These are phyloP conservation scores for Buddleja alternifolia DNA, from an alignment of 257 asterid genomes.

Conservation along the genomic window DNA sequence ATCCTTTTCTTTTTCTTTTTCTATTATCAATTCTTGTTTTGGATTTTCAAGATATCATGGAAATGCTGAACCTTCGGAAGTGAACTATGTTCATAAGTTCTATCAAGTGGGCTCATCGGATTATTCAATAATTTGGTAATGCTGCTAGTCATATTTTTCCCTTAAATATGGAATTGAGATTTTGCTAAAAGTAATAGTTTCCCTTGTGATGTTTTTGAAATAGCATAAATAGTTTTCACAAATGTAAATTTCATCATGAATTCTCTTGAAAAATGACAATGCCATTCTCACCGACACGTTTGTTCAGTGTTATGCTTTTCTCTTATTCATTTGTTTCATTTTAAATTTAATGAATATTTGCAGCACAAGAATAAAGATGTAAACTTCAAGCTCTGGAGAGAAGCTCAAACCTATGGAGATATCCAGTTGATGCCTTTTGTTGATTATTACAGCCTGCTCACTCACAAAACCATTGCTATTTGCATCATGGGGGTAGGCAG, in stretches of 20 bases:
- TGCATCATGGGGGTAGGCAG: slow-evolving; percentile 80
- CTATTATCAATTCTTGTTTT: no score
- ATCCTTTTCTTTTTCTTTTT: no score
- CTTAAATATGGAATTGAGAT: no score
- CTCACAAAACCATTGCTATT: slow-evolving; percentile 82
- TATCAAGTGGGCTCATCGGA: no score
- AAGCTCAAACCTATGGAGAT: slow-evolving; percentile 78
- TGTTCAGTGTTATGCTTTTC: not conserved
- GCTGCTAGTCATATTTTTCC: no score
- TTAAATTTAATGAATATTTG: slow-evolving; percentile 29
- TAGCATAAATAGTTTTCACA: no score
- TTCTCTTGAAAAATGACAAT: not conserved
- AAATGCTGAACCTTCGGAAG: no score
- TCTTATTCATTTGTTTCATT: slow-evolving; percentile 11
- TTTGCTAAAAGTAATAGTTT: no score
- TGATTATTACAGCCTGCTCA: slow-evolving; percentile 85
- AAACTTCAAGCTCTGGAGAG: slow-evolving; percentile 86
- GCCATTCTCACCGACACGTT: not conserved
- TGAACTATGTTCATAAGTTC: no score
- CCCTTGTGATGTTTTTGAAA: no score
- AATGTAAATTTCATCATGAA: not conserved
- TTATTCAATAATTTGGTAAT: no score
- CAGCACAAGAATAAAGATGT: slow-evolving; percentile 89
- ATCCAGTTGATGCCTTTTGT: slow-evolving; percentile 94
- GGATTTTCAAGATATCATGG: no score